phyloP scores from a whole-genome alignment of 1,139 yeast genomes.

The Saccharomyces uvarum region DNA sequence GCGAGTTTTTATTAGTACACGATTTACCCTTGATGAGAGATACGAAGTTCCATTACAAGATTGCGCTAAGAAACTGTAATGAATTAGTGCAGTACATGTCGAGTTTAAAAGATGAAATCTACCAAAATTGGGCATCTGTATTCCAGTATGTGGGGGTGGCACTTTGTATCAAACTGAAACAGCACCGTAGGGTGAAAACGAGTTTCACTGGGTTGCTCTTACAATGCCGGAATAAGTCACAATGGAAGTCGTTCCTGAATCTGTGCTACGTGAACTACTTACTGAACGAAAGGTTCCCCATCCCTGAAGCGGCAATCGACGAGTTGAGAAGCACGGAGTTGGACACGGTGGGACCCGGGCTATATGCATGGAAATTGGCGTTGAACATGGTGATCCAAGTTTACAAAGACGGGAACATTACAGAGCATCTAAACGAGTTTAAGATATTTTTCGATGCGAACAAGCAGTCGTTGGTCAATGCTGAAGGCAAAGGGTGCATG shows the following conservation, averaged over 20 bases:
- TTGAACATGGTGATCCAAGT: conserved; percentile 19
- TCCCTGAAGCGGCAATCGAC: conserved; percentile 9
- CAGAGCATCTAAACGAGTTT: conserved; percentile 21
- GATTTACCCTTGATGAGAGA: conserved; percentile 17
- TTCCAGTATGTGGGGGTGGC: conserved; percentile 15
- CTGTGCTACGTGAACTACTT: conserved; percentile 8
- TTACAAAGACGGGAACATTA: conserved; percentile 25
- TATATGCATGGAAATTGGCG: conserved; percentile 23
- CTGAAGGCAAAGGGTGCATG: conserved; percentile 4
- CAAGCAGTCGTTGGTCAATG: conserved; percentile 13
- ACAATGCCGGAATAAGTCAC: not conserved
- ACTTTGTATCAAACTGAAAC: conserved; percentile 10
- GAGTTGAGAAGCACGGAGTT: conserved; percentile 7
- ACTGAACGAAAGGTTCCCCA: conserved; percentile 12
- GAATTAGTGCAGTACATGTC: conserved; percentile 12
- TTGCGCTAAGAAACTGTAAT: conserved; percentile 23
- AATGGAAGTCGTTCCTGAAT: conserved; percentile 7
- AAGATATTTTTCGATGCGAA: conserved; percentile 20
- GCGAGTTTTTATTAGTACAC: conserved; percentile 21
- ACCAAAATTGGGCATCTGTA: conserved; percentile 15
- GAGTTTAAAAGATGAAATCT: not conserved
- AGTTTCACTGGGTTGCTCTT: conserved; percentile 7
- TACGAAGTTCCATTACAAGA: conserved; percentile 15
- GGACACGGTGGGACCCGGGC: conserved; percentile 9
- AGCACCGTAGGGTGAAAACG: conserved; percentile 8